Conservation (phyloP, 2,329 filamentous ascomycete species). For the Domatiomyces catenatus region DNA sequence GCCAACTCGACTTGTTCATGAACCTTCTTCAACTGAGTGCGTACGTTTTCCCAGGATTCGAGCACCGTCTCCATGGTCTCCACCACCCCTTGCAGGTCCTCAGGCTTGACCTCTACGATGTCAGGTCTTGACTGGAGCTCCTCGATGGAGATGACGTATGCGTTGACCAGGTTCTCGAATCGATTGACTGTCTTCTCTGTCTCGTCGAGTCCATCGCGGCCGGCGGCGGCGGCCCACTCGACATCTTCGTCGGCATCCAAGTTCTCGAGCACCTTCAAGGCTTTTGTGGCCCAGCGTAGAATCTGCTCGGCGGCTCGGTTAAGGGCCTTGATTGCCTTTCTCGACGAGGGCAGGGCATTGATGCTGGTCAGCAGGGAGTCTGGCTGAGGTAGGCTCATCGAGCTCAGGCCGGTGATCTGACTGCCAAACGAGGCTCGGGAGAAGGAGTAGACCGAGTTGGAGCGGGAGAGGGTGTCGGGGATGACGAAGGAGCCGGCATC, state of each 20-base stretch:
- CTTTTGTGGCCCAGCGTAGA: constrained; percentile 82
- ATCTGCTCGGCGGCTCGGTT: constrained; percentile 86
- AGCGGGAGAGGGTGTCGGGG: constrained; percentile 38
- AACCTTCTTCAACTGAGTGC: constrained; percentile 58
- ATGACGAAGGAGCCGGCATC: constrained; percentile 30
- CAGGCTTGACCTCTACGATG: constrained; percentile 52
- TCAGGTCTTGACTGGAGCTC: constrained; percentile 68
- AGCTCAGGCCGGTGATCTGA: constrained; percentile 82
- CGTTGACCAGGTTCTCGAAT: constrained; percentile 79
- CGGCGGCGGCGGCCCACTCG: constrained; percentile 85
- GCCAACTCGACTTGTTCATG: constrained; percentile 89
- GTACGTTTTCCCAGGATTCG: constrained; percentile 69
- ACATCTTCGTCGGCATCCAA: constrained; percentile 93
- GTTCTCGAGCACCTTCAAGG: constrained; percentile 72
- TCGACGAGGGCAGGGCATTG: constrained; percentile 67
- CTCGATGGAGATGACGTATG: constrained; percentile 90
- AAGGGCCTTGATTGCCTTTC: constrained; percentile 67
- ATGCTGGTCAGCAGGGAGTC: constrained; percentile 70
- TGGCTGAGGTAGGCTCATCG: constrained; percentile 75
- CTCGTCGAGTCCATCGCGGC: constrained; percentile 39
- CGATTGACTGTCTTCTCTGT: constrained; percentile 57
- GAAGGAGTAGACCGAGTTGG: constrained; percentile 84
- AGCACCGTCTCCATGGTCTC: constrained; percentile 80
- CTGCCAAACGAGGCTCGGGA: constrained; percentile 84
- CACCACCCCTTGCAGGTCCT: constrained; percentile 61